Evolutionary conservation across 23 red algal genomes (phyloP).

Genomic region (Agarophyton chilense): DNA sequence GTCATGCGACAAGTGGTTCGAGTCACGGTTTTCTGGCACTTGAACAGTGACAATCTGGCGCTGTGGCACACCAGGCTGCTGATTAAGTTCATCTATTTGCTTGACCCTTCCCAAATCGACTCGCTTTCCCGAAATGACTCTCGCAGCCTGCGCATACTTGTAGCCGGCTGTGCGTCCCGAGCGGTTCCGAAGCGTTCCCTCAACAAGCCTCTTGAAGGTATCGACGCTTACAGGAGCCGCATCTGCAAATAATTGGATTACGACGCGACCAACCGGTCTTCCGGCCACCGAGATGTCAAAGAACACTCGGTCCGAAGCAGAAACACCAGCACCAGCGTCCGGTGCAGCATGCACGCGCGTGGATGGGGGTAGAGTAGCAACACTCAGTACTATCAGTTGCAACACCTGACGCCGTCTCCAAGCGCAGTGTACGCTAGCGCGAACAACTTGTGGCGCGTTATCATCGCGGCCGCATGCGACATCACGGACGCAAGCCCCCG

Average conservation of each 20-base stretch:
- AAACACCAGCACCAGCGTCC: neutral
- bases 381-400: neutral
- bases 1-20: constrained; percentile 65
- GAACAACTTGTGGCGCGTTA: neutral
- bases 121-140: constrained; percentile 33
- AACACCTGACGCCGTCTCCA: neutral
- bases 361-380: neutral
- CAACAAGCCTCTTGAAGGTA: constrained; percentile 60
- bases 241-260: constrained; percentile 69
- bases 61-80: constrained; percentile 51
- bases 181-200: constrained; percentile 48
- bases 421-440: neutral
- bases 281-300: constrained; percentile 82
- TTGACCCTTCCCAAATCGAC: constrained; percentile 75
- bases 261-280: constrained; percentile 71
- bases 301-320: constrained; percentile 64
- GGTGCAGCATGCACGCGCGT: neutral
- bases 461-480: neutral
- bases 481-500: neutral
- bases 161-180: constrained; percentile 78
- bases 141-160: constrained; percentile 48
- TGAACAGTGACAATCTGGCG: constrained; percentile 26
- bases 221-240: constrained; percentile 62
- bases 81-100: constrained; percentile 65
- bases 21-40: constrained; percentile 52